phyloP scores from a whole-genome alignment of 2,329 filamentous ascomycete genomes.

The Penicillium paneum region DNA sequence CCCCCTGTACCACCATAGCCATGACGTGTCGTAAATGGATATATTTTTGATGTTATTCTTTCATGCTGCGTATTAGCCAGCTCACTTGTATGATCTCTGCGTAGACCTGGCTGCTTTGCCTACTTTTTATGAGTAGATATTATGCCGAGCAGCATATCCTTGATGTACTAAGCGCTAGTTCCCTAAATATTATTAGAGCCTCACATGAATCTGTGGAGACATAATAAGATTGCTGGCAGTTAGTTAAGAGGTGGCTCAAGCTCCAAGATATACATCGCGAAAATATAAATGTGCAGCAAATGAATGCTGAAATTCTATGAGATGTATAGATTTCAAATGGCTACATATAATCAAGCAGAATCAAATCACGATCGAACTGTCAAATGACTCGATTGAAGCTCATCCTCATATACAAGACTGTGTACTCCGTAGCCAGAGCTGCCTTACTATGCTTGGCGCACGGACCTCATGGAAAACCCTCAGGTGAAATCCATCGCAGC shows the following conservation, averaged over 20 bases:
- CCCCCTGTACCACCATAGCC: constrained; percentile 27
- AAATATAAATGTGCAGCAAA: neutral
- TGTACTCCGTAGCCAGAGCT: neutral
- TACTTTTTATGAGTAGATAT: neutral
- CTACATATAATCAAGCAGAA: no score
- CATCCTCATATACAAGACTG: neutral
- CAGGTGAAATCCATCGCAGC: constrained; percentile 4
- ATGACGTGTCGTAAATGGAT: constrained; percentile 26
- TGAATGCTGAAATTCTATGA: neutral
- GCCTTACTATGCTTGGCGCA: neutral
- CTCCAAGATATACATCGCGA: neutral
- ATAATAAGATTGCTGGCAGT: neutral
- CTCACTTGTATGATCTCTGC: neutral
- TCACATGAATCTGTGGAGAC: neutral
- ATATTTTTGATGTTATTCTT: constrained; percentile 7
- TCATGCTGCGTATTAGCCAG: neutral
- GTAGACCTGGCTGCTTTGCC: neutral
- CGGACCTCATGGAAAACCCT: constrained; percentile 5
- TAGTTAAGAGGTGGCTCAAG: neutral
- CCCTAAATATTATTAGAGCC: no score
- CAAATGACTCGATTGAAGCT: neutral
- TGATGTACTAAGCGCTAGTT: neutral
- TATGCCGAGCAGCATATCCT: neutral
- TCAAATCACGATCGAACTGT: neutral
- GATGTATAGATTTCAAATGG: neutral